Base-by-base conservation (phyloP, 495 filamentous ascomycete genomes). In the Penicillium malachiteum region DNA sequence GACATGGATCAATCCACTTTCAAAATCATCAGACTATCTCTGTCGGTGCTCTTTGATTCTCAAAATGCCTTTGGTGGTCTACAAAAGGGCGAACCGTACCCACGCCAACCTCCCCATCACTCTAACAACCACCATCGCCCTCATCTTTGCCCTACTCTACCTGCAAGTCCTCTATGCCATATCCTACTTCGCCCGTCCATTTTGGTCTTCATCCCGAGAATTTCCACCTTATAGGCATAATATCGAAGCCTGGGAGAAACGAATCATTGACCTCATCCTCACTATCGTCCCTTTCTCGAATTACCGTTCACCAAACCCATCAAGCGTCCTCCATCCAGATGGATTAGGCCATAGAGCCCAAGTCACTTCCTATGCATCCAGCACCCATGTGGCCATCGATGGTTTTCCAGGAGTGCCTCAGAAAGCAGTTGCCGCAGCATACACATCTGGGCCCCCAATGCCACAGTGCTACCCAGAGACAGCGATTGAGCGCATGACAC, bases 101-200 rank as follows among this genome's bases (percentile, higher is more conserved):
- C 50, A 49, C 32, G 48, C 48, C 45, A 41, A 47, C n/a, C 55
- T 66, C 31, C 63, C 60, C 10, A 51, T 68, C 18, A 38, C 53
- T 31, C 42, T 64, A 38, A 13, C 6, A 14, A 61, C 43, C 11
- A 53, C 56, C 17, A 31, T 56, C 41, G 35, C 42, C 16, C 63
- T 68, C 31, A 56, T 60, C 31, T 5, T 50, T 26, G 17, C 51
- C 21, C 44, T 62, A 7, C 31, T 32, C 21, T 64, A 59, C 56
- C 58, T 67, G 9, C 65, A 68, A 32, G 6, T 64, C 17, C 41
- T 66, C 38, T 64, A 66, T 54, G 39, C 21, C 9, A 17, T 56
- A n/a, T 66, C 63, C n/a, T 56, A 47, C 34, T 5, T 68, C 9
- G 60, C 46, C 9, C 55, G 39, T 3, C 63, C 53, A 14, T 45